These are phyloP conservation scores for Hypoxylon trugodes DNA, from an alignment of 495 filamentous ascomycete species.

Conservation along the genomic window DNA sequence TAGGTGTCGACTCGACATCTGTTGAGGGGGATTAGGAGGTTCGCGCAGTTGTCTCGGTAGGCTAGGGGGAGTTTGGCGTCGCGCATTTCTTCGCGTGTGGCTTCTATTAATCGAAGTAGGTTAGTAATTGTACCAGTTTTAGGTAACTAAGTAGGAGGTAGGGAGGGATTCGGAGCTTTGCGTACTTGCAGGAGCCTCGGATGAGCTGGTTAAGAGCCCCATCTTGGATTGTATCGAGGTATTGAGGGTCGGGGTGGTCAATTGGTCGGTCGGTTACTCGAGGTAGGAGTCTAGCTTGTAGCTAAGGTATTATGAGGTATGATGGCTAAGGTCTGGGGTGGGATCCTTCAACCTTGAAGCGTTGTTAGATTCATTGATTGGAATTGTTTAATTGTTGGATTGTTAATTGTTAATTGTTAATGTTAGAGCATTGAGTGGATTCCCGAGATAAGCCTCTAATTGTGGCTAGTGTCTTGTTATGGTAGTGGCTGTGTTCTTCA, in stretches of 20 bases:
- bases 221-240: slow-evolving; percentile 47
- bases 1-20: slow-evolving; percentile 90
- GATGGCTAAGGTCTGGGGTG: no score
- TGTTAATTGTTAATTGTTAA: no score
- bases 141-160: background rate
- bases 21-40: slow-evolving; percentile 94
- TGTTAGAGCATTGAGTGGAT: no score
- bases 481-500: no score
- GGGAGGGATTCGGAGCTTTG: no score
- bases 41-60: slow-evolving; percentile 93
- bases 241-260: slow-evolving; percentile 21
- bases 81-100: slow-evolving; percentile 90
- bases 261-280: slow-evolving; percentile 6
- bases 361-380: no score
- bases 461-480: no score
- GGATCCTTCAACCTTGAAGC: no score
- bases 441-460: no score
- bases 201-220: slow-evolving; percentile 41
- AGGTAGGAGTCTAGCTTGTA: slow-evolving; percentile 12
- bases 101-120: slow-evolving; percentile 53
- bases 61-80: slow-evolving; percentile 86
- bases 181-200: slow-evolving; percentile 51
- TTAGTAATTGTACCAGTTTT: background rate
- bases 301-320: background rate
- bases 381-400: no score